Percentiles rank a stretch among this genome's conserved stretches.
Conservation (phyloP, 257 asterid species). For the Apocynum venetum region DNA sequence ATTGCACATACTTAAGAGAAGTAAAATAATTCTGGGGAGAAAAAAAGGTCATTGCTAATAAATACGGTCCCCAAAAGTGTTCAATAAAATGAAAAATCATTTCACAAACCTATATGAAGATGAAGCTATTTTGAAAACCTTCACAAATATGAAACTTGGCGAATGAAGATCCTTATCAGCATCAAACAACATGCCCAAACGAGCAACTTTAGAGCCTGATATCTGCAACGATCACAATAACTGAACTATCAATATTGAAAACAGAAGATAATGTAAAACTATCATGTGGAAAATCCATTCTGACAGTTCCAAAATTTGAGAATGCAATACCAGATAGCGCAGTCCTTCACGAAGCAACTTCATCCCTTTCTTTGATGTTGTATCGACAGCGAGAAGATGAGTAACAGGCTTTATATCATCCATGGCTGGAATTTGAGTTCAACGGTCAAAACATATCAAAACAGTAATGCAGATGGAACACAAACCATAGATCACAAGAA, state of each 20-base stretch:
- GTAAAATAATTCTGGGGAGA: background rate
- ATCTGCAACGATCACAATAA: constrained; percentile 53
- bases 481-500: background rate
- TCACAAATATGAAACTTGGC: constrained; percentile 57
- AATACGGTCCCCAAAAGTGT: background rate
- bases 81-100: constrained; percentile 4
- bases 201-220: constrained; percentile 67
- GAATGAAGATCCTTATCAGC: constrained; percentile 39
- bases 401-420: constrained; percentile 98
- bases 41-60: background rate
- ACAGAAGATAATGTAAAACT: constrained; percentile 1
- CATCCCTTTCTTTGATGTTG: constrained; percentile 76
- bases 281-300: background rate
- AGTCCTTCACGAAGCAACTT: constrained; percentile 87
- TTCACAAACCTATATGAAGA: constrained; percentile 68
- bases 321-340: constrained; percentile 64
- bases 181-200: constrained; percentile 78
- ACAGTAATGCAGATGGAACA: constrained; percentile 14
- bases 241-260: constrained; percentile 14
- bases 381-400: constrained; percentile 81
- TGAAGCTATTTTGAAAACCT: constrained; percentile 62
- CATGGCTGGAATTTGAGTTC: constrained; percentile 50
- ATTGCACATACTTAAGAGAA: background rate
- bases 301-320: background rate
- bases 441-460: constrained; percentile 23